phyloP scores from a whole-genome alignment of 2,329 filamentous ascomycete genomes.

The Penicillium sp. region DNA sequence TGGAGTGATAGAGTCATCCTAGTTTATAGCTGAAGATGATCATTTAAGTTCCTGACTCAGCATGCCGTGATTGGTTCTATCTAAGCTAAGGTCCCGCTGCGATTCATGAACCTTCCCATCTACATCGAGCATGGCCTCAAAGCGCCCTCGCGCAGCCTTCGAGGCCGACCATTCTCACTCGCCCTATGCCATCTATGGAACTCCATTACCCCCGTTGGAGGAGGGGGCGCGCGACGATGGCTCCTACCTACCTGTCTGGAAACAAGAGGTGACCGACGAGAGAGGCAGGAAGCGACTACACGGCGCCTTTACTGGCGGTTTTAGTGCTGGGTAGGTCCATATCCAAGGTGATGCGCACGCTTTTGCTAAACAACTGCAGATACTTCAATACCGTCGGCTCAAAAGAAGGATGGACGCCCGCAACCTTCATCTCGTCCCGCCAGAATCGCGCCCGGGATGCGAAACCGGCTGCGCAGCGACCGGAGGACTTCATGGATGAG shows the following conservation, averaged over 20 bases:
- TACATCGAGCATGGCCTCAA: slow-evolving; percentile 40
- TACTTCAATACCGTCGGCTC: slow-evolving; percentile 99
- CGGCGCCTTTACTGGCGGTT: slow-evolving; percentile 94
- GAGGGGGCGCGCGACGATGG: slow-evolving; percentile 81
- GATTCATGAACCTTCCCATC: slow-evolving; percentile 5
- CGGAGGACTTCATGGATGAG: slow-evolving; percentile 97
- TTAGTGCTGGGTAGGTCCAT: slow-evolving; percentile 79
- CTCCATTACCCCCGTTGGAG: slow-evolving; percentile 76
- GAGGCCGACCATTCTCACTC: slow-evolving; percentile 72
- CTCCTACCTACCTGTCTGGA: slow-evolving; percentile 93
- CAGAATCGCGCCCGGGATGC: slow-evolving; percentile 71
- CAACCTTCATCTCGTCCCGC: slow-evolving; percentile 88
- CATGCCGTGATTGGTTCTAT: slow-evolving; percentile 61
- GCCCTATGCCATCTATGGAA: slow-evolving; percentile 79
- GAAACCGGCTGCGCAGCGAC: slow-evolving; percentile 58
- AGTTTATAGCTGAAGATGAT: too few species aligned
- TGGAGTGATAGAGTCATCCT: too few species aligned
- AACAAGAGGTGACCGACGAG: slow-evolving; percentile 95
- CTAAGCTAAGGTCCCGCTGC: slow-evolving; percentile 1
- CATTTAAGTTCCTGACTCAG: slow-evolving; percentile 13
- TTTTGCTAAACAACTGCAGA: slow-evolving; percentile 48
- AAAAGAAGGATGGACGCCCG: slow-evolving; percentile 95
- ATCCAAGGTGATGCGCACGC: not conserved
- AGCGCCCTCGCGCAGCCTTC: slow-evolving; percentile 75
- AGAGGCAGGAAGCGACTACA: slow-evolving; percentile 86